A percentile compares a stretch with the other conserved stretches of the same genome.
These are phyloP conservation scores for Polyporus tsugae DNA, from an alignment of 1,284 basidiomycete species.

Conservation along the genomic window DNA sequence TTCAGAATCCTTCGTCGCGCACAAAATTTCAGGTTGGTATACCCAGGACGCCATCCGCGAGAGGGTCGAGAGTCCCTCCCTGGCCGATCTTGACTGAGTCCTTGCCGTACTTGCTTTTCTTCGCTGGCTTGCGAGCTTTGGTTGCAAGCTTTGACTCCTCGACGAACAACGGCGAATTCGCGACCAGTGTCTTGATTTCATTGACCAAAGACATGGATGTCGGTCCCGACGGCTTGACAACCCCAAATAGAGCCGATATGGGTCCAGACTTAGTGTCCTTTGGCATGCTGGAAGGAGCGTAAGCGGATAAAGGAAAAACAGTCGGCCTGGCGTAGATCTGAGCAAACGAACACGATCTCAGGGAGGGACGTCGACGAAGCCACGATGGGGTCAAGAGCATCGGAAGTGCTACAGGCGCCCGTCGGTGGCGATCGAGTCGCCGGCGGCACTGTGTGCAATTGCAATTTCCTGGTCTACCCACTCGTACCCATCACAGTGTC, in stretches of 20 bases:
- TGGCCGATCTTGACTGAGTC: slow-evolving; percentile 83
- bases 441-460: too few species aligned
- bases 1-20: slow-evolving; percentile 1
- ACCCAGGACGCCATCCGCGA: slow-evolving; percentile 95
- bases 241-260: slow-evolving; percentile 82
- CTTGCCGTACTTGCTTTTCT: slow-evolving; percentile 50
- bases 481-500: not conserved
- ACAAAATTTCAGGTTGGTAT: slow-evolving; percentile 9
- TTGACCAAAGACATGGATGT: slow-evolving; percentile 94
- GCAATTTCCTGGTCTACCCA: too few species aligned
- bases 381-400: slow-evolving; percentile 19
- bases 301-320: not conserved
- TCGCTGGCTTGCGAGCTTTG: slow-evolving; percentile 47
- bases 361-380: not conserved
- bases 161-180: slow-evolving; percentile 84
- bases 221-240: slow-evolving; percentile 88
- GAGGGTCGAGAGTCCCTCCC: slow-evolving; percentile 95
- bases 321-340: slow-evolving; percentile 5
- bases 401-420: not conserved
- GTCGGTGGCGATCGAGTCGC: too few species aligned
- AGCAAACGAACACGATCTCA: slow-evolving; percentile 9
- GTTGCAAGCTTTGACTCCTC: slow-evolving; percentile 61
- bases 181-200: slow-evolving; percentile 83
- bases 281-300: slow-evolving; percentile 58
- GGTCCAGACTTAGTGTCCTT: slow-evolving; percentile 67